Evolutionary conservation across 2,329 filamentous ascomycete genomes (phyloP).

Genomic region (Pyrenochaeta sp.): DNA sequence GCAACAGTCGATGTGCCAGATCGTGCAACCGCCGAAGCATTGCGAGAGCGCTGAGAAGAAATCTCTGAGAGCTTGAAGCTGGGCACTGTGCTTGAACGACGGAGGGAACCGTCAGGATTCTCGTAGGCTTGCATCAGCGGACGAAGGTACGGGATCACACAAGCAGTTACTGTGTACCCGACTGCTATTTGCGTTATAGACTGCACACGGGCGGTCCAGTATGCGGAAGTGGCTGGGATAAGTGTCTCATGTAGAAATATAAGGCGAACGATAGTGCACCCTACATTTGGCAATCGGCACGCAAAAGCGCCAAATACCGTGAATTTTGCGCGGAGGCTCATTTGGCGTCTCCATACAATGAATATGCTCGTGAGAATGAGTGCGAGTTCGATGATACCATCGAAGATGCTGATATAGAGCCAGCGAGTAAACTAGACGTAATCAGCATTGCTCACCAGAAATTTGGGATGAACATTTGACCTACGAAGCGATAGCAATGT

Average conservation of each 20-base stretch:
- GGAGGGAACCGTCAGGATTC: background rate
- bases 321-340: slow-evolving; percentile 9
- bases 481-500: background rate
- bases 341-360: slow-evolving; percentile 16
- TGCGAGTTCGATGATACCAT: slow-evolving; percentile 17
- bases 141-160: slow-evolving; percentile 17
- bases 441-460: background rate
- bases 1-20: no score
- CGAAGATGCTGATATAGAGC: slow-evolving; percentile 17
- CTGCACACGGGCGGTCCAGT: slow-evolving; percentile 8
- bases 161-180: slow-evolving; percentile 14
- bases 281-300: slow-evolving; percentile 9
- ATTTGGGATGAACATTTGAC: no score
- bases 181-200: slow-evolving; percentile 11
- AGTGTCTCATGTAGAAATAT: background rate
- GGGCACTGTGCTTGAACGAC: background rate
- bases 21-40: no score
- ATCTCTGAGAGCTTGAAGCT: background rate
- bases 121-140: slow-evolving; percentile 23
- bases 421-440: slow-evolving; percentile 4
- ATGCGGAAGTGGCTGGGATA: slow-evolving; percentile 5
- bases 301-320: slow-evolving; percentile 23
- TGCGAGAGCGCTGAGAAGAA: no score
- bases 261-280: background rate
- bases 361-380: slow-evolving; percentile 14